These are phyloP conservation scores for Tolypocladium paradoxum DNA, from an alignment of 2,329 filamentous ascomycete species.

Conservation along the genomic window DNA sequence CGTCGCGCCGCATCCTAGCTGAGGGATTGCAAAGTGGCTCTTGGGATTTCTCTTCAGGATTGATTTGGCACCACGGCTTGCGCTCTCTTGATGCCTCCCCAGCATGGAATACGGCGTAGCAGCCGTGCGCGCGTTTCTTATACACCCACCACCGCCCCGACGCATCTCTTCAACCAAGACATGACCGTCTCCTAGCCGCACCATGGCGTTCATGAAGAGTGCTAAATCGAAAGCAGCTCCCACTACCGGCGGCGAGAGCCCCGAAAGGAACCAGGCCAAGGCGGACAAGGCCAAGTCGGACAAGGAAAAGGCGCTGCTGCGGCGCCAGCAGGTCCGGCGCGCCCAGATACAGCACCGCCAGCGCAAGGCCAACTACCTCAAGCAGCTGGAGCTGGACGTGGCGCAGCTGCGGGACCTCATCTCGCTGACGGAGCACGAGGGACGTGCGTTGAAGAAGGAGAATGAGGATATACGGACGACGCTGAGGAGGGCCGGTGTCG, in stretches of 20 bases:
- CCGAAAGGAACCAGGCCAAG: conserved; percentile 1
- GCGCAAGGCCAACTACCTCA: conserved; percentile 44
- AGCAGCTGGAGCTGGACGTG: conserved; percentile 41
- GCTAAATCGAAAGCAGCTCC: neutral
- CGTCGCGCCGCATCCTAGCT: neutral
- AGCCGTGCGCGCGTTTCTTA: neutral
- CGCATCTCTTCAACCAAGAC: neutral
- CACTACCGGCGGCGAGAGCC: neutral
- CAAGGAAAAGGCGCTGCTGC: conserved; percentile 31
- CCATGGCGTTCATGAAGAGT: neutral
- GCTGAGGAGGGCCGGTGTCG: conserved; percentile 15
- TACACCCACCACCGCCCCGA: neutral
- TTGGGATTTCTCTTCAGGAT: neutral
- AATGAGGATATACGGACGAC: conserved; percentile 31
- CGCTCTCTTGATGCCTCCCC: neutral
- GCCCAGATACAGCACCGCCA: conserved; percentile 46
- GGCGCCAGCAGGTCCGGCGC: conserved; percentile 40
- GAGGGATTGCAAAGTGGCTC: neutral
- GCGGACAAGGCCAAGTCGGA: conserved; percentile 7
- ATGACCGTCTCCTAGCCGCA: neutral
- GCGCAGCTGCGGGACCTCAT: conserved; percentile 36
- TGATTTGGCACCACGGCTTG: neutral
- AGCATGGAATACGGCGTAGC: neutral
- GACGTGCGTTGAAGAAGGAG: conserved; percentile 23
- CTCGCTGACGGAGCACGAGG: conserved; percentile 28